phyloP scores from a whole-genome alignment of 2,329 filamentous ascomycete species.

The Phoma sp. region DNA sequence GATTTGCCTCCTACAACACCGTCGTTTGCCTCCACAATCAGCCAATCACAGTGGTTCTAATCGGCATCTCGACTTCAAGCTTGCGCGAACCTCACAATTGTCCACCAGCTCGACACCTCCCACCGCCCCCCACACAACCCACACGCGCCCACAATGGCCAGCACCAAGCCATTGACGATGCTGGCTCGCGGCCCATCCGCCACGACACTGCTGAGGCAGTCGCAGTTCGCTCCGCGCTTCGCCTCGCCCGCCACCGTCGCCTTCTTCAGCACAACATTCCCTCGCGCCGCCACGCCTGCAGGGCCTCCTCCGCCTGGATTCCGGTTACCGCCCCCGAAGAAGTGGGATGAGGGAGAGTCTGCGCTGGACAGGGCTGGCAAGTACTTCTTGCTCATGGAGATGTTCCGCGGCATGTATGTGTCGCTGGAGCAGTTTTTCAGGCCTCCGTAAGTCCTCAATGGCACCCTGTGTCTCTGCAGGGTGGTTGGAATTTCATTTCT shows the following conservation, averaged over 20 bases:
- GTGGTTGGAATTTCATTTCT: constrained; percentile 23
- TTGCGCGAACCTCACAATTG: constrained; percentile 27
- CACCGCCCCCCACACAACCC: constrained; percentile 33
- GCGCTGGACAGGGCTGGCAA: constrained; percentile 84
- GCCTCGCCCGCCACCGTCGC: constrained; percentile 57
- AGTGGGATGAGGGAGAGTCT: constrained; percentile 83
- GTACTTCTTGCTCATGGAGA: constrained; percentile 95
- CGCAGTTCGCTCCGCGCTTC: constrained; percentile 43
- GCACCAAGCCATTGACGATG: constrained; percentile 55
- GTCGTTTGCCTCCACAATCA: constrained; percentile 27
- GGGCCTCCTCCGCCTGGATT: constrained; percentile 83
- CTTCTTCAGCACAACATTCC: constrained; percentile 70
- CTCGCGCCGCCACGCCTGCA: constrained; percentile 67
- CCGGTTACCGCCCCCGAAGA: constrained; percentile 72
- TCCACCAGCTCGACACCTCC: constrained; percentile 27
- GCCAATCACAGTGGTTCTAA: constrained; percentile 41
- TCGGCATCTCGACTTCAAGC: constrained; percentile 29
- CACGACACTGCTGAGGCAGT: constrained; percentile 45
- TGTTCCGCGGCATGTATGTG: constrained; percentile 97
- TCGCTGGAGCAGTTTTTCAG: constrained; percentile 97
- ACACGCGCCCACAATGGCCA: constrained; percentile 52
- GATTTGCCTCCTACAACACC: constrained; percentile 20
- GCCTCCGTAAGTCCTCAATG: constrained; percentile 77
- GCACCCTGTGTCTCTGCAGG: constrained; percentile 11
- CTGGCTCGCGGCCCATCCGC: constrained; percentile 54